These are phyloP conservation scores for Apocynum venetum DNA, from an alignment of 257 asterid genomes.

Conservation along the genomic window DNA sequence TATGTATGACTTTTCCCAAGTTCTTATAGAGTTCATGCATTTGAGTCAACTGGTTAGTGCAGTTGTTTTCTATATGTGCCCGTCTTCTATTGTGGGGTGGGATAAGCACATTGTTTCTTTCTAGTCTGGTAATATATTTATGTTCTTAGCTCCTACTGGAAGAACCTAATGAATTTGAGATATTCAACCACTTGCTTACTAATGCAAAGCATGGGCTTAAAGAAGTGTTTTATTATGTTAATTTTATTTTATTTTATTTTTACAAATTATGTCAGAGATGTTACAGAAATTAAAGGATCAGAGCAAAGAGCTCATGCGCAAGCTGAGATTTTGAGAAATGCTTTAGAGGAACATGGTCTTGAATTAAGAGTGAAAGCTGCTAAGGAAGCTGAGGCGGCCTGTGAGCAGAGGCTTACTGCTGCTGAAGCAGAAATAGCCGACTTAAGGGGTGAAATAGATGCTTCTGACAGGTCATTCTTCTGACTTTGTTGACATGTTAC, in stretches of 20 bases:
- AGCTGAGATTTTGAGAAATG: slow-evolving; percentile 72
- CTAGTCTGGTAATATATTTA: background rate
- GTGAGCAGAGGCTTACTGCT: slow-evolving; percentile 78
- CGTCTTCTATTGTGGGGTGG: background rate
- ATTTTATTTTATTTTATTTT: slow-evolving; percentile 5
- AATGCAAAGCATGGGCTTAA: slow-evolving; percentile 1
- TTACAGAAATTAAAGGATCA: slow-evolving; percentile 72
- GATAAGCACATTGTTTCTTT: background rate
- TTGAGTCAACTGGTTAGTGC: background rate
- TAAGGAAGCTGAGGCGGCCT: slow-evolving; percentile 92
- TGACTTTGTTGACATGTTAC: slow-evolving; percentile 11
- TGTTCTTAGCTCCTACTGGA: background rate
- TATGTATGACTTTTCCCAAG: background rate
- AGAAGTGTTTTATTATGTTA: slow-evolving; percentile 10
- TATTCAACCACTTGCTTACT: background rate
- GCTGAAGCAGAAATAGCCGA: slow-evolving; percentile 86
- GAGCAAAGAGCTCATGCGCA: slow-evolving; percentile 73
- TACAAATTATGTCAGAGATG: slow-evolving; percentile 35
- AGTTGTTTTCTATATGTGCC: background rate
- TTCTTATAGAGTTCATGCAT: background rate
- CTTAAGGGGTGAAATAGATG: slow-evolving; percentile 72
- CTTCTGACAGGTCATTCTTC: slow-evolving; percentile 70
- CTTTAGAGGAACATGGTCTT: slow-evolving; percentile 78
- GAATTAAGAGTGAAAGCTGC: slow-evolving; percentile 94
- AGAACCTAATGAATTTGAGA: background rate